These are phyloP conservation scores for Podospora pseudoanserina DNA, from an alignment of 495 filamentous ascomycete species.

Conservation along the genomic window DNA sequence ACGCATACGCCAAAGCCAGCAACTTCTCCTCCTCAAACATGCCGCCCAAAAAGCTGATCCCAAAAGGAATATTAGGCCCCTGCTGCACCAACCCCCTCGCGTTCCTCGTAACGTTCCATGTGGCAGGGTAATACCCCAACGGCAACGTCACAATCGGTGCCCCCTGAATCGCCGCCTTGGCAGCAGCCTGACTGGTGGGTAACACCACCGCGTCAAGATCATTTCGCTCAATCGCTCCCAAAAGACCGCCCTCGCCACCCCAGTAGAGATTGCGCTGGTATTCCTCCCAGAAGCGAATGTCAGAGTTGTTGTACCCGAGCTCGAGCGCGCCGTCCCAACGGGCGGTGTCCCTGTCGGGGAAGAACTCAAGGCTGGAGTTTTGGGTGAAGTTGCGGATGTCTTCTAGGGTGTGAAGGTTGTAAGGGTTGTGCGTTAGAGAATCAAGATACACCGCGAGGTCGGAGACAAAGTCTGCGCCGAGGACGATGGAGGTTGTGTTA, in stretches of 20 bases:
- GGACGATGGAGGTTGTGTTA: background rate
- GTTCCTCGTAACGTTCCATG: too few relatives aligned
- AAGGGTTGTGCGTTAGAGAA: background rate
- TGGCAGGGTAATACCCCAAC: background rate
- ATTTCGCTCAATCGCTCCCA: background rate
- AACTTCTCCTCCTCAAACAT: too few relatives aligned
- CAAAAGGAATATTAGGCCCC: too few relatives aligned
- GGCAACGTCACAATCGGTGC: background rate
- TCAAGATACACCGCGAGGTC: background rate
- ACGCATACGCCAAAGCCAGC: too few relatives aligned
- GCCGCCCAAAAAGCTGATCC: too few relatives aligned
- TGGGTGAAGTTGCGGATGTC: background rate
- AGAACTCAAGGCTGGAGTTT: background rate
- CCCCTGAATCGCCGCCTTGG: background rate
- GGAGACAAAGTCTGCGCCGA: background rate
- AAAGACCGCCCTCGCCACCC: background rate
- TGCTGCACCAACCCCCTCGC: too few relatives aligned
- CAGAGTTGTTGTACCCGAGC: background rate
- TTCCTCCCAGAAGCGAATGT: background rate
- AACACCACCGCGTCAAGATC: background rate
- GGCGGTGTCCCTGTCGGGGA: background rate
- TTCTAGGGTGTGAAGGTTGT: background rate
- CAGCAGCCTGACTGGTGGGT: too few relatives aligned
- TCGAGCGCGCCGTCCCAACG: background rate
- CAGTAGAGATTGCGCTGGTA: background rate